A percentile compares a stretch with the other conserved stretches of the same genome.
phyloP scores from a whole-genome alignment of 1,284 basidiomycete species.

The Cryptococcus sp. region DNA sequence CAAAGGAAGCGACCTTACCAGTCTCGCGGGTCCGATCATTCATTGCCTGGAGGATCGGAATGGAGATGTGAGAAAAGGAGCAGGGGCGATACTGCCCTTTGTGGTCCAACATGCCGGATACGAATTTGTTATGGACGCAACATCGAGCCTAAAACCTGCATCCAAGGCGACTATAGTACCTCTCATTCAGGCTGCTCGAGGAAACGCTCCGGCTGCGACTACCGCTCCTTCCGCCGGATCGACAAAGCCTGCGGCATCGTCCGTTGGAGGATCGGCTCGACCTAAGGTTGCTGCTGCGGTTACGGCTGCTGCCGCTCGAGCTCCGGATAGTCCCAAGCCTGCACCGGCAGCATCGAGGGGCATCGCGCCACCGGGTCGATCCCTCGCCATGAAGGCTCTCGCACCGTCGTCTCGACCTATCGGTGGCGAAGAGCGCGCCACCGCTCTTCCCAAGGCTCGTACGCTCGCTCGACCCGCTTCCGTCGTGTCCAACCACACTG shows the following conservation, averaged over 20 bases:
- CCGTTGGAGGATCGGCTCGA: conserved; percentile 14
- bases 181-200: conserved; percentile 65
- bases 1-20: conserved; percentile 63
- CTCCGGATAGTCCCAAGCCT: conserved; percentile 19
- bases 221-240: conserved; percentile 44
- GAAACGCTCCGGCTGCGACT: conserved; percentile 49
- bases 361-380: conserved; percentile 27
- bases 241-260: conserved; percentile 2
- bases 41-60: conserved; percentile 85
- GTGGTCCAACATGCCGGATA: conserved; percentile 74
- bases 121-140: conserved; percentile 80
- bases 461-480: conserved; percentile 19
- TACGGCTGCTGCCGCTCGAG: conserved; percentile 8
- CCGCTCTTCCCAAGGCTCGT: conserved; percentile 24
- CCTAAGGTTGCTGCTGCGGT: conserved; percentile 9
- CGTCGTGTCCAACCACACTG: conserved; percentile 25
- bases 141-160: conserved; percentile 82
- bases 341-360: conserved; percentile 15
- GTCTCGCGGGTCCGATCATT: conserved; percentile 67
- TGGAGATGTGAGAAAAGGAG: conserved; percentile 85
- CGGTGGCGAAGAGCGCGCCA: conserved; percentile 23
- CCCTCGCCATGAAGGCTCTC: conserved; percentile 42
- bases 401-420: conserved; percentile 28
- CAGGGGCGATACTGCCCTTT: conserved; percentile 71
- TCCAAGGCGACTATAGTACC: conserved; percentile 79